Evolutionary conservation across 371 early-diverging fungal species (phyloP), one percentile per base, ranked within the genome.

Genomic region (Mortierella sp.): DNA sequence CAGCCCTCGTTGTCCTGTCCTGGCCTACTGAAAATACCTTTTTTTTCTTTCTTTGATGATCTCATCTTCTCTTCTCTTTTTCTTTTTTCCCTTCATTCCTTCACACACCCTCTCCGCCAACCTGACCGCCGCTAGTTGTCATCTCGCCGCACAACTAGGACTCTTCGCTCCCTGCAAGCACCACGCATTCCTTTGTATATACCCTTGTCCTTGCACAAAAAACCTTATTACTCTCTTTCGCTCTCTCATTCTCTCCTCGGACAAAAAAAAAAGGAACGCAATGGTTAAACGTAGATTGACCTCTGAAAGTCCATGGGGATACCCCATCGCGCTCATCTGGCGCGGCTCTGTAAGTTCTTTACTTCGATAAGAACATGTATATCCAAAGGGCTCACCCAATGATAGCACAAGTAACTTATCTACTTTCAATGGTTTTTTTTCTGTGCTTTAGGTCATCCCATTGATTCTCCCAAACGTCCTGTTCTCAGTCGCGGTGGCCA

Each of bases 301-400:
- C 28, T 31, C 59, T 14, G 85, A 84, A 37, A 80, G 85, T 78
- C 85, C 85, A 51, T 84, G 85, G 85, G 85, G 85, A 28, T 84
- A 84, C 69, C 88, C 88, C 34, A 85, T 83, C 50, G 88, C 82
- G 4, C 80, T 87, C 44, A 69, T 84, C 73, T 87, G 80, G 81
- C 87, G 82, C 34, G 87, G 87, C 43, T 82, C 85, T 70, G 87
- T 87, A 78, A 73, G 71, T 74, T n/a, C 11, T 21, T 28, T 31
- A 24, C 50, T 40, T 13, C 53, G 51, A 69, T 54, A 28, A 26
- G 34, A 40, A 26, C 50, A 71, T 40, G 57, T 11, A 21, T 37
- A 67, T 9, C 34, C 43, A 40, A 40, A 40, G 43, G 43, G 37
- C 5, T 13, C 14, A 16, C 59, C 74, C 46, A 74, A 26, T 73